These are phyloP conservation scores for Bretziella fagacearum DNA, from an alignment of 2,329 filamentous ascomycete species.

Conservation along the genomic window DNA sequence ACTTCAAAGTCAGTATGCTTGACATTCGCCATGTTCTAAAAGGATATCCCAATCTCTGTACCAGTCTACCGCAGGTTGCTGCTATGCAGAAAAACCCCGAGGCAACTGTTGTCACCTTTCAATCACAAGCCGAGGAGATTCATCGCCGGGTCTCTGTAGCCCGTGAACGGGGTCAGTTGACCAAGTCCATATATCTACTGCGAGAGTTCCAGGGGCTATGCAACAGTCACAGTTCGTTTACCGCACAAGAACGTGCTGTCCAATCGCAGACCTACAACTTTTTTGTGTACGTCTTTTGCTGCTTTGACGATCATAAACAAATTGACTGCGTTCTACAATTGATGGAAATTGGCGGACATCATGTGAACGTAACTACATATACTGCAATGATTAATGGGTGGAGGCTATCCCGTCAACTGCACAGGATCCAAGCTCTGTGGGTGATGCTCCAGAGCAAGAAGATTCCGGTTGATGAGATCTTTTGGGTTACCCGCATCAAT, in stretches of 20 bases:
- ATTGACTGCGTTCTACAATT: slow-evolving; percentile 22
- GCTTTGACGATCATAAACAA: slow-evolving; percentile 17
- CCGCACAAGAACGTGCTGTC: background rate
- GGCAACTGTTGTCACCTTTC: background rate
- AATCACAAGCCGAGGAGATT: background rate
- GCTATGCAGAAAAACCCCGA: background rate
- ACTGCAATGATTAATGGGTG: slow-evolving; percentile 58
- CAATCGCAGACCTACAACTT: slow-evolving; percentile 24
- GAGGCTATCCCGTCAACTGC: slow-evolving; percentile 38
- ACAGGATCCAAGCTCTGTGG: slow-evolving; percentile 53
- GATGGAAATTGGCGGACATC: slow-evolving; percentile 32
- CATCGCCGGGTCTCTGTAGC: background rate
- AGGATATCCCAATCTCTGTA: background rate
- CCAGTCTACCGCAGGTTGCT: background rate
- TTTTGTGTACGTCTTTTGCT: slow-evolving; percentile 27
- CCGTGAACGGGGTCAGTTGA: background rate
- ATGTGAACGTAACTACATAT: slow-evolving; percentile 44
- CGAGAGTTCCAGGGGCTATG: slow-evolving; percentile 9
- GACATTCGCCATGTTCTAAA: slow-evolving; percentile 4
- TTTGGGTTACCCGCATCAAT: slow-evolving; percentile 56
- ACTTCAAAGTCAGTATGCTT: background rate
- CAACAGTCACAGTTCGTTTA: background rate
- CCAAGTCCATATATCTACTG: background rate
- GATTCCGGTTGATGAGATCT: slow-evolving; percentile 41
- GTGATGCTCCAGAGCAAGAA: slow-evolving; percentile 39